Base-by-base conservation (phyloP, 306 rosid species). In the Ceratonia siliqua region DNA sequence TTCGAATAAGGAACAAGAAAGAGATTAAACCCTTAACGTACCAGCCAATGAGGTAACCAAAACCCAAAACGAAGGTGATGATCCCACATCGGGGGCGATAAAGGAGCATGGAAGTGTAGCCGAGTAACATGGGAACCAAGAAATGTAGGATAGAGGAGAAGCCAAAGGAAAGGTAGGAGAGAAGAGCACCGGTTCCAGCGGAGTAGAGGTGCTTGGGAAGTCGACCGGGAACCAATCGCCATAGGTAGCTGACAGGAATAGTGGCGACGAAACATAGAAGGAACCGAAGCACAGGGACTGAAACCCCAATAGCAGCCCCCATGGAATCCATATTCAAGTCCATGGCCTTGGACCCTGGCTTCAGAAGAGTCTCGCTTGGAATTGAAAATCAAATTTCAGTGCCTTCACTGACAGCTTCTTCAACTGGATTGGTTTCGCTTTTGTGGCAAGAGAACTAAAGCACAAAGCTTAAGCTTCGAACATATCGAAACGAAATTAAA, bases 41-140 rank as follows among this genome's bases (percentile, higher is more conserved):
- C 94, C 99, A 94, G 49, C 87, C 97, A 75, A 94, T 81, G 80
- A 94, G 96, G 79, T 94, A 94, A 4, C 93, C 96, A 76, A 94
- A 92, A 53, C 96, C 93, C 64, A 86, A 17, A 50, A 90, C 73
- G 84, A 90, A 94, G 5, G 99, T 90, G 55, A 90, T 15, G 55
- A 94, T 48, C 36, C 99, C 99, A 48, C 98, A 95, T 27, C 79
- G 85, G 15, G 79, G 82, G 14, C 92, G 97, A 58, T 41, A 77
- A 32, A 92, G 78, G 20, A 86, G 57, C 99, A 95, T 95, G 61
- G 99, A 87, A 64, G 90, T 88, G 54, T 95, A 95, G 3, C 97
- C 98, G 20, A 95, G 75, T 0, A 83, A 20, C 96, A 95, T 95
- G 1, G 89, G 96, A 5, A 89, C 91, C 48, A 87, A 70, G 55